Percentiles rank a stretch among this genome's conserved stretches.
Evolutionary conservation across 768 basidiomycete species (phyloP).

Genomic region (Pleurotus citrinopileatus): DNA sequence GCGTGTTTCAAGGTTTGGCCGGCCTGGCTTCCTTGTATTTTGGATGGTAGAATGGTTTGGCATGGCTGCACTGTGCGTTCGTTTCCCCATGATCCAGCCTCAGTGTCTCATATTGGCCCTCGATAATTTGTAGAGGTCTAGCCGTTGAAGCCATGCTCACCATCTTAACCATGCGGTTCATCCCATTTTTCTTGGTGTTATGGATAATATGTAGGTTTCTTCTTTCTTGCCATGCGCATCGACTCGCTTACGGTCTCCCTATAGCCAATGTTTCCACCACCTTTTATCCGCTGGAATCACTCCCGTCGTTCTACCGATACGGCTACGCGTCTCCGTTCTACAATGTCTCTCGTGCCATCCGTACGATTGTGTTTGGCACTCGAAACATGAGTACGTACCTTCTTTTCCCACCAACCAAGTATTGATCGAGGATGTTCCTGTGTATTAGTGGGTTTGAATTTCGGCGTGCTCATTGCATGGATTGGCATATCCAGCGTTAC

Average conservation of each 20-base stretch:
- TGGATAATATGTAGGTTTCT: constrained; percentile 49
- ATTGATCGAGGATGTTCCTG: neutral
- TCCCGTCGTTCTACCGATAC: constrained; percentile 59
- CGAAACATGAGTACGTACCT: constrained; percentile 50
- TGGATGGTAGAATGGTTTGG: constrained; percentile 65
- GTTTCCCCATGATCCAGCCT: neutral
- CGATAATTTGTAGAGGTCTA: constrained; percentile 52
- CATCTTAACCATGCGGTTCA: constrained; percentile 46
- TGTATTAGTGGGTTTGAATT: constrained; percentile 56
- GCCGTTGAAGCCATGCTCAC: constrained; percentile 59
- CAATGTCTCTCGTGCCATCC: constrained; percentile 58
- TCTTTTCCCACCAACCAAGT: too few species aligned
- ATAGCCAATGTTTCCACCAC: constrained; percentile 51
- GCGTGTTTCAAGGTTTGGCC: constrained; percentile 51
- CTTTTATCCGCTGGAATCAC: constrained; percentile 53
- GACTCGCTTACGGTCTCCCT: neutral
- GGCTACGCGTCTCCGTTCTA: constrained; percentile 74
- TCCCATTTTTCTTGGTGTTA: constrained; percentile 59
- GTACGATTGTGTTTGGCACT: constrained; percentile 62
- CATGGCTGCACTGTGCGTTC: constrained; percentile 54
- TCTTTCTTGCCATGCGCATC: neutral
- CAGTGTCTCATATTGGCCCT: neutral
- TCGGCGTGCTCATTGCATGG: constrained; percentile 60
- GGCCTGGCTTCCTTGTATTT: constrained; percentile 55
- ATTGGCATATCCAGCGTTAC: constrained; percentile 50